A percentile compares a stretch with the other conserved stretches of the same genome.
phyloP scores from a whole-genome alignment of 2,329 filamentous ascomycete genomes.

The Sclerotinia subarctica region DNA sequence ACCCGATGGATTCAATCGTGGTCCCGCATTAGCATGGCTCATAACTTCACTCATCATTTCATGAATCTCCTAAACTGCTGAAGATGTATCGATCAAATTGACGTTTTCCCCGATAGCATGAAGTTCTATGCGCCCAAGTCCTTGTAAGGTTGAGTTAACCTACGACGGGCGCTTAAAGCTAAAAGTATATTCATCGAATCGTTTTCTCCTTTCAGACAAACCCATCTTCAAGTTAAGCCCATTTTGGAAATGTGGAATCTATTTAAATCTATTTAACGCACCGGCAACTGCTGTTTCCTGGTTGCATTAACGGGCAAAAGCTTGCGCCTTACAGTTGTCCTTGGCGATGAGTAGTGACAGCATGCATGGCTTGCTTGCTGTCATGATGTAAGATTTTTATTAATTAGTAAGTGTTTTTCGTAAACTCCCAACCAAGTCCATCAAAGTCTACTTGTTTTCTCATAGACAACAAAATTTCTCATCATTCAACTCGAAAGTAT shows the following conservation, averaged over 20 bases:
- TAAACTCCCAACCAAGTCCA: background rate
- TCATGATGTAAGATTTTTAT: too few species aligned
- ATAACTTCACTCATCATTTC: background rate
- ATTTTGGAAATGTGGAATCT: background rate
- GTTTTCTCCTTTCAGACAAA: background rate
- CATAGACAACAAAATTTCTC: too few species aligned
- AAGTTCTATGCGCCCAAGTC: background rate
- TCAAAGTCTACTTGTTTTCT: too few species aligned
- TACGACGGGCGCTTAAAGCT: background rate
- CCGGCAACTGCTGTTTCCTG: background rate
- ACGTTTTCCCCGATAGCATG: background rate
- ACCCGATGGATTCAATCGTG: background rate
- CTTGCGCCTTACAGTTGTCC: background rate
- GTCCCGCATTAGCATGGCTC: background rate
- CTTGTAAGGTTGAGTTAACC: background rate
- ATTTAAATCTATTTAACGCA: slow-evolving; percentile 9
- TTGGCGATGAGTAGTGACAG: background rate
- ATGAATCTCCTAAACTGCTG: background rate
- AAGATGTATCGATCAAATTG: background rate
- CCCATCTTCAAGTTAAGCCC: background rate
- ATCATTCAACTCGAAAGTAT: background rate
- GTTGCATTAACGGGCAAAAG: background rate
- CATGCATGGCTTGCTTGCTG: too few species aligned
- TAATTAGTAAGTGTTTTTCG: background rate
- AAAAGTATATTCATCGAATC: background rate